Percentiles rank a stretch among this genome's conserved stretches.
Conservation (phyloP, 2,329 filamentous ascomycete genomes). For the Neodidymelliopsis sp. region DNA sequence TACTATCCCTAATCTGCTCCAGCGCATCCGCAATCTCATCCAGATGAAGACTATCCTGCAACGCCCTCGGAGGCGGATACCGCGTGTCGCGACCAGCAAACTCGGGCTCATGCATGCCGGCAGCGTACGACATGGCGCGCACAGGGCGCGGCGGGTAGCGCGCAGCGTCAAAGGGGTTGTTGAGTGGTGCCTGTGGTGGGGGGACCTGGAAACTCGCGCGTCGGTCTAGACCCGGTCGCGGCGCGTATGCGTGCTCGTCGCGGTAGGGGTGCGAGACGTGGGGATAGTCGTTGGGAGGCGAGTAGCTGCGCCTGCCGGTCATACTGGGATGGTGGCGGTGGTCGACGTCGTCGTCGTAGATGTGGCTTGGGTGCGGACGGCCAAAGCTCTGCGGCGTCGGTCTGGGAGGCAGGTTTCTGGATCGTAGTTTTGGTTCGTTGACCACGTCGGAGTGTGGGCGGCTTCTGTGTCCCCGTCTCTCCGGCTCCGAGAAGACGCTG, state of each 20-base stretch:
- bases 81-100: slow-evolving; percentile 1
- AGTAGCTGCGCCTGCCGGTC: slow-evolving; percentile 3
- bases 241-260: slow-evolving; percentile 6
- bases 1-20: slow-evolving; percentile 5
- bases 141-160: slow-evolving; percentile 17
- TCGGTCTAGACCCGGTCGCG: slow-evolving; percentile 16
- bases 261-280: slow-evolving; percentile 12
- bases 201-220: slow-evolving; percentile 24
- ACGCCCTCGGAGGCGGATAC: background rate
- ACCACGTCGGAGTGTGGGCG: slow-evolving; percentile 2
- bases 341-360: slow-evolving; percentile 14
- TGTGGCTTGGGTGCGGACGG: slow-evolving; percentile 15
- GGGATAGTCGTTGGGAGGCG: slow-evolving; percentile 18
- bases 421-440: background rate
- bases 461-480: slow-evolving; percentile 11
- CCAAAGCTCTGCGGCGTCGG: slow-evolving; percentile 4
- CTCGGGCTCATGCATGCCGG: slow-evolving; percentile 9
- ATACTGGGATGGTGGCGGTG: background rate
- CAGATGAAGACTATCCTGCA: background rate
- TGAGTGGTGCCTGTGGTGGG: background rate
- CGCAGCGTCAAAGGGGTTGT: slow-evolving; percentile 14
- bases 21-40: slow-evolving; percentile 5
- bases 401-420: slow-evolving; percentile 4
- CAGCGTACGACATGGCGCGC: slow-evolving; percentile 14
- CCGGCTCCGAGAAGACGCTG: slow-evolving; percentile 28